Conservation (phyloP, 106 monocot species). For the Dioscorea zingiberensis region DNA sequence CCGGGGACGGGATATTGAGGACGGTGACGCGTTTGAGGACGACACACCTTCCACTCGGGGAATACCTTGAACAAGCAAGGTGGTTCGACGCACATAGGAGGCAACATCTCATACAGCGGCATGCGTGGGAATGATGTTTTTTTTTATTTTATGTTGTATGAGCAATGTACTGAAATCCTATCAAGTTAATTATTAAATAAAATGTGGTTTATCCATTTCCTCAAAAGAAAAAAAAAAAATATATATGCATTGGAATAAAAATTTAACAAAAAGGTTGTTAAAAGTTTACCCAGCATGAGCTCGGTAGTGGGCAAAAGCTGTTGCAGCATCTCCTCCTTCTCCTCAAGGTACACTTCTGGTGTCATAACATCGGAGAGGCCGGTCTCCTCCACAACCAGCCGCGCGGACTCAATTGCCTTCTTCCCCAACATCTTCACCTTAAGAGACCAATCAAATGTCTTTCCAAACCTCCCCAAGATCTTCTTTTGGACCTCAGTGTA, state of each 20-base stretch:
- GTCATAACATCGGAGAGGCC: constrained; percentile 56
- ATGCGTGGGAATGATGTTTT: too few relatives aligned
- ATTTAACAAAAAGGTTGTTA: background rate
- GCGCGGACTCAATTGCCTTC: constrained; percentile 85
- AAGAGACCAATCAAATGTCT: constrained; percentile 88
- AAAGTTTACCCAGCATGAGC: constrained; percentile 64
- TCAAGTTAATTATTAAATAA: too few relatives aligned
- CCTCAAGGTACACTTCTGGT: constrained; percentile 64
- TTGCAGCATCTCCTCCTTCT: constrained; percentile 83
- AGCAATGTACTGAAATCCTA: too few relatives aligned
- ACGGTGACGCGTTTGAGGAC: too few relatives aligned
- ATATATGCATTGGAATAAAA: background rate
- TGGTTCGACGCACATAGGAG: too few relatives aligned
- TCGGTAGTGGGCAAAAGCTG: constrained; percentile 66
- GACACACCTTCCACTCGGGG: too few relatives aligned
- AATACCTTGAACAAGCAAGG: too few relatives aligned
- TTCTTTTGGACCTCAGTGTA: constrained; percentile 82
- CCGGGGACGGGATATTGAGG: too few relatives aligned
- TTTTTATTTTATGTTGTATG: too few relatives aligned
- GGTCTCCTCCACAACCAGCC: constrained; percentile 67
- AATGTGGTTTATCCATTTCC: too few relatives aligned
- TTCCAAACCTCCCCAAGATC: constrained; percentile 81
- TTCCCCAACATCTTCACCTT: constrained; percentile 96
- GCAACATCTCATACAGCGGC: too few relatives aligned
- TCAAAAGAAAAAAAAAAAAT: too few relatives aligned